phyloP scores from a whole-genome alignment of 75 land plant species.

The Adiantum capillusveneris region DNA sequence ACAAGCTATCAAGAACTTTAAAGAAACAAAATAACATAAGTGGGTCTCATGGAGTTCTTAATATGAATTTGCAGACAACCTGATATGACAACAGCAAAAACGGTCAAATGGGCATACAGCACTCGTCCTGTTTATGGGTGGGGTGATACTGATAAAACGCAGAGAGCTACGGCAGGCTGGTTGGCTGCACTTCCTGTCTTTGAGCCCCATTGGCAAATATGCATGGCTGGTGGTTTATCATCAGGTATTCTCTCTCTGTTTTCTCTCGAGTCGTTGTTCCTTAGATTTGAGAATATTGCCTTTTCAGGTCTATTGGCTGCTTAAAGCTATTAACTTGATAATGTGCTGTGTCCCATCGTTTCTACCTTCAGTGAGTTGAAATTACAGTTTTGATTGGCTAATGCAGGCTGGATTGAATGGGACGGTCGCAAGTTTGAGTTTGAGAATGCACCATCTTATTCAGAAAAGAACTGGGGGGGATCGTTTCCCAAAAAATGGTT shows the following conservation, averaged over 20 bases:
- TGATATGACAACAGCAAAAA: slow-evolving; percentile 34
- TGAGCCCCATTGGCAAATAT: slow-evolving; percentile 98
- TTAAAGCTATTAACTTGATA: not conserved
- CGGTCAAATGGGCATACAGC: slow-evolving; percentile 81
- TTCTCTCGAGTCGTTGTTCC: too few relatives aligned
- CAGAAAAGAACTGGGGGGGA: slow-evolving; percentile 97
- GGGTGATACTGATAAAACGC: slow-evolving; percentile 64
- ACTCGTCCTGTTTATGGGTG: slow-evolving; percentile 90
- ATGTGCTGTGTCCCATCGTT: not conserved
- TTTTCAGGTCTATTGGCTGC: too few relatives aligned
- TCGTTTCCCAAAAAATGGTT: slow-evolving; percentile 91
- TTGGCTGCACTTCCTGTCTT: slow-evolving; percentile 92
- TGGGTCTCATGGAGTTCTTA: too few relatives aligned
- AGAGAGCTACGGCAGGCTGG: slow-evolving; percentile 97
- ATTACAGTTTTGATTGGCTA: not conserved
- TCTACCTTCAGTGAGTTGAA: not conserved
- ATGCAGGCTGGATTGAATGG: slow-evolving; percentile 96
- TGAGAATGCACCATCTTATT: slow-evolving; percentile 91
- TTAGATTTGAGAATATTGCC: too few relatives aligned
- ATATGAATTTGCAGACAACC: too few relatives aligned
- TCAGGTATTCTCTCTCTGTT: slow-evolving; percentile 40
- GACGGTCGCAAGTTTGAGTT: slow-evolving; percentile 70
- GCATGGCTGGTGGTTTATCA: slow-evolving; percentile 96
- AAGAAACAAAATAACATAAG: too few relatives aligned
- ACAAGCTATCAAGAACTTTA: too few relatives aligned